These are phyloP conservation scores for Fusarium sp. DNA, from an alignment of 2,329 filamentous ascomycete genomes.

Conservation along the genomic window DNA sequence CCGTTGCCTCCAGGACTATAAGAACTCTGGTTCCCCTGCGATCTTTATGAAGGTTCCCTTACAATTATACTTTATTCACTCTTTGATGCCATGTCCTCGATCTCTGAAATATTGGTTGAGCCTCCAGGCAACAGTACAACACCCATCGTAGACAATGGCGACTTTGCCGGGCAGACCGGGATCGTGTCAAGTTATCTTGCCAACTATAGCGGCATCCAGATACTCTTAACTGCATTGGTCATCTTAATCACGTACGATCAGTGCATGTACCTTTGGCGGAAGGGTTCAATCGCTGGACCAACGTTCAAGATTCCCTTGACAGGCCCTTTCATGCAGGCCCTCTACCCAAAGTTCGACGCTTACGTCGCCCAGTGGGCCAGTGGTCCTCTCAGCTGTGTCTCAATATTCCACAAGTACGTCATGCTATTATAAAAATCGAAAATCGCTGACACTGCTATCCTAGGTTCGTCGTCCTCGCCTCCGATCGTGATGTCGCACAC, in stretches of 20 bases:
- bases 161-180: neutral
- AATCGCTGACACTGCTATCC: fast-evolving
- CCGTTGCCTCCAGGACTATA: neutral
- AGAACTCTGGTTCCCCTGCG: neutral
- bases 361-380: conserved; percentile 83
- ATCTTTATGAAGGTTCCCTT: too few species aligned
- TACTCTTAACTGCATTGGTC: conserved; percentile 48
- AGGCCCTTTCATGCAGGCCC: conserved; percentile 79
- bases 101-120: neutral
- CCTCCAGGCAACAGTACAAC: conserved; percentile 12
- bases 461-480: conserved; percentile 83
- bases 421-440: fast-evolving
- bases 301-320: conserved; percentile 74
- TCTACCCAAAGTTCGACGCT: conserved; percentile 77
- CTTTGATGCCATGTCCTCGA: neutral
- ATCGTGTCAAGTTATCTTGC: conserved; percentile 21
- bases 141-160: neutral
- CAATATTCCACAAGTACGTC: conserved; percentile 82
- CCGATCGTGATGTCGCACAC: conserved; percentile 80
- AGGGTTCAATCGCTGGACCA: conserved; percentile 72
- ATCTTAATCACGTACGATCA: conserved; percentile 55
- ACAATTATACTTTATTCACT: neutral
- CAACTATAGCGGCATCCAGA: conserved; percentile 17
- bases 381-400: conserved; percentile 82
- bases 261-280: conserved; percentile 67